A percentile compares a stretch with the other conserved stretches of the same genome.
phyloP scores from a whole-genome alignment of 2,329 filamentous ascomycete species.

The Aspergillus hortae region DNA sequence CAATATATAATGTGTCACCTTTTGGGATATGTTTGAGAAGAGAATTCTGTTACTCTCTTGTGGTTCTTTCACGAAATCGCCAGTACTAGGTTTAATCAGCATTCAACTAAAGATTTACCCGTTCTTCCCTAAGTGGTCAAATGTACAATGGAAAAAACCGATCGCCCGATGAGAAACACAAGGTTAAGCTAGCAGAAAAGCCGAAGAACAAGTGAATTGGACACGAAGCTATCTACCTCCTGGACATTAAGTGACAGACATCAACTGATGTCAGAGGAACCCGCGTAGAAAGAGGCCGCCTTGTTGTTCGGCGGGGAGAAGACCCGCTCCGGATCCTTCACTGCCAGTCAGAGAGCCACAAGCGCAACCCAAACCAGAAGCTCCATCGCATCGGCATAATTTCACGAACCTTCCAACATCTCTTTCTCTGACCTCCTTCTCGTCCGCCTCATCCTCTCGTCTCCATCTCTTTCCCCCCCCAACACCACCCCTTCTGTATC shows the following conservation, averaged over 20 bases:
- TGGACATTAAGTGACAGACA: too few species aligned
- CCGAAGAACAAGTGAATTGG: too few species aligned
- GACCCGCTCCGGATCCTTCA: constrained; percentile 17
- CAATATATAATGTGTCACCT: not conserved
- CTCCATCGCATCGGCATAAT: constrained; percentile 17
- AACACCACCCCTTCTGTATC: not conserved
- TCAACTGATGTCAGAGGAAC: not conserved
- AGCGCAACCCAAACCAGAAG: constrained; percentile 11
- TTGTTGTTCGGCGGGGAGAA: constrained; percentile 18
- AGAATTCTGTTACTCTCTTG: too few species aligned
- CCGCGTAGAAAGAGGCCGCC: constrained; percentile 1
- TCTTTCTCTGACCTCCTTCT: constrained; percentile 7
- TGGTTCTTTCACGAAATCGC: too few species aligned
- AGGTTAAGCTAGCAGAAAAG: too few species aligned
- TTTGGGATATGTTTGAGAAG: too few species aligned
- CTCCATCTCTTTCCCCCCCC: constrained; percentile 1
- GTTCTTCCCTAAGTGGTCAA: too few species aligned
- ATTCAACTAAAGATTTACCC: too few species aligned
- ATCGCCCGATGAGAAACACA: too few species aligned
- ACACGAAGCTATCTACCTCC: too few species aligned
- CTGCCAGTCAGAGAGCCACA: constrained; percentile 9
- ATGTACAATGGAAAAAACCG: too few species aligned
- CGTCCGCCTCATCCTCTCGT: constrained; percentile 8
- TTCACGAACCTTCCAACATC: constrained; percentile 22
- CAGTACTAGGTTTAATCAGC: too few species aligned